A percentile compares a stretch with the other conserved stretches of the same genome.
phyloP scores from a whole-genome alignment of 2,329 filamentous ascomycete species.

The Xylaria sp. region DNA sequence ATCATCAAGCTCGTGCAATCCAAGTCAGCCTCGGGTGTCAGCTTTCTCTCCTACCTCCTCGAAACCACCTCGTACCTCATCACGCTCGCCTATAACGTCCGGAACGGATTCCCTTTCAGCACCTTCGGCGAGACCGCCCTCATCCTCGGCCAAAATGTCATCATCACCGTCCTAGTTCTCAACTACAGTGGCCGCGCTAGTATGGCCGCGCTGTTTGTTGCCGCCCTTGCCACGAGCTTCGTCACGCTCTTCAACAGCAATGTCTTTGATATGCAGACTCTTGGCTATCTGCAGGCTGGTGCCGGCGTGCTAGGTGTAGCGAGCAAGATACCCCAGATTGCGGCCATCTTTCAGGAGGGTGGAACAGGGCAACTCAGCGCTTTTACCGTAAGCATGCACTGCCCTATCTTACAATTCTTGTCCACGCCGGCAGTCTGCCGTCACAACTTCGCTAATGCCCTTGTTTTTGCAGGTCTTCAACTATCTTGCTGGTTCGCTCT shows the following conservation, averaged over 20 bases:
- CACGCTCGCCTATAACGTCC: constrained; percentile 89
- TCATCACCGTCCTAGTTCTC: constrained; percentile 87
- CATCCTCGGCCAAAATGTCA: constrained; percentile 91
- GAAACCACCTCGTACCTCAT: constrained; percentile 91
- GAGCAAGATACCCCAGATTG: constrained; percentile 94
- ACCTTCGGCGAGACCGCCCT: constrained; percentile 96
- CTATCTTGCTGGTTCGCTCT: constrained; percentile 91
- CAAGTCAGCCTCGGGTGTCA: constrained; percentile 83
- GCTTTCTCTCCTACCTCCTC: constrained; percentile 90
- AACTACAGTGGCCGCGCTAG: constrained; percentile 78
- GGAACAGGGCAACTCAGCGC: constrained; percentile 95
- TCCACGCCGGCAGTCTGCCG: not conserved
- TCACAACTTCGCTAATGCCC: constrained; percentile 27
- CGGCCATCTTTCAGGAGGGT: constrained; percentile 84
- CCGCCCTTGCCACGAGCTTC: constrained; percentile 74
- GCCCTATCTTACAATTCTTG: not conserved
- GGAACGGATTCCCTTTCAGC: constrained; percentile 92
- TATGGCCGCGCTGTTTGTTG: constrained; percentile 81
- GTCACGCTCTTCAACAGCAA: constrained; percentile 76
- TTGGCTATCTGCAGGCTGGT: constrained; percentile 83
- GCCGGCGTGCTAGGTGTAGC: constrained; percentile 85
- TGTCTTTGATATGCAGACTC: constrained; percentile 71
- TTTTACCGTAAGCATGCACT: constrained; percentile 77
- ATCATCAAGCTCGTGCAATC: constrained; percentile 90
- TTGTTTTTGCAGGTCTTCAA: constrained; percentile 82